A percentile compares a stretch with the other conserved stretches of the same genome.
These are phyloP conservation scores for Collybiopsis confluens DNA, from an alignment of 768 basidiomycete species.

Conservation along the genomic window DNA sequence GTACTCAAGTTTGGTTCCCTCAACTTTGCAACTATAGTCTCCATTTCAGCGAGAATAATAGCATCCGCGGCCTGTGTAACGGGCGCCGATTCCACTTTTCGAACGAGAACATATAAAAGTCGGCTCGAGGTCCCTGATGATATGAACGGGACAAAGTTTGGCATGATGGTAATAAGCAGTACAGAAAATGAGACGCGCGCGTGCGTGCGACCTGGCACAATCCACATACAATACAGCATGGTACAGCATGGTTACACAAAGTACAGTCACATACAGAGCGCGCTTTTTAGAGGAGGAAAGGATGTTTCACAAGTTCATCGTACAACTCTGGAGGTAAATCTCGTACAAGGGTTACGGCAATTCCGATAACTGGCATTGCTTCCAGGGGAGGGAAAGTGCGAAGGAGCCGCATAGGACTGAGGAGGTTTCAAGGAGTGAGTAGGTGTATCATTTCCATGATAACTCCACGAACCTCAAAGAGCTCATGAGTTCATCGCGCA, in stretches of 20 bases:
- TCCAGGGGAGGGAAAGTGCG: slow-evolving; percentile 92
- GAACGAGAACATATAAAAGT: slow-evolving; percentile 71
- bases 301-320: slow-evolving; percentile 85
- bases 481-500: slow-evolving; percentile 85
- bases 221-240: not conserved
- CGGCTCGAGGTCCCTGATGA: slow-evolving; percentile 77
- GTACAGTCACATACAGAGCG: too few relatives aligned
- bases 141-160: slow-evolving; percentile 51
- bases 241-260: not conserved
- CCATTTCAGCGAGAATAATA: slow-evolving; percentile 55
- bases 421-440: slow-evolving; percentile 5
- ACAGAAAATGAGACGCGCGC: not conserved
- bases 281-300: too few relatives aligned
- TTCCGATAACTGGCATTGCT: slow-evolving; percentile 81
- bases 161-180: not conserved
- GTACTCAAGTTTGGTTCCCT: slow-evolving; percentile 34
- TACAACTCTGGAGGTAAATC: slow-evolving; percentile 86
- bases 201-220: not conserved
- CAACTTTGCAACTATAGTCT: slow-evolving; percentile 49
- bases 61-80: slow-evolving; percentile 60
- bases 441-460: not conserved
- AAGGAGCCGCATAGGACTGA: slow-evolving; percentile 89
- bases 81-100: slow-evolving; percentile 60
- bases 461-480: slow-evolving; percentile 66
- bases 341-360: slow-evolving; percentile 90